Evolutionary conservation across 2,329 filamentous ascomycete genomes (phyloP).

Genomic region (Trichoderma sp.): DNA sequence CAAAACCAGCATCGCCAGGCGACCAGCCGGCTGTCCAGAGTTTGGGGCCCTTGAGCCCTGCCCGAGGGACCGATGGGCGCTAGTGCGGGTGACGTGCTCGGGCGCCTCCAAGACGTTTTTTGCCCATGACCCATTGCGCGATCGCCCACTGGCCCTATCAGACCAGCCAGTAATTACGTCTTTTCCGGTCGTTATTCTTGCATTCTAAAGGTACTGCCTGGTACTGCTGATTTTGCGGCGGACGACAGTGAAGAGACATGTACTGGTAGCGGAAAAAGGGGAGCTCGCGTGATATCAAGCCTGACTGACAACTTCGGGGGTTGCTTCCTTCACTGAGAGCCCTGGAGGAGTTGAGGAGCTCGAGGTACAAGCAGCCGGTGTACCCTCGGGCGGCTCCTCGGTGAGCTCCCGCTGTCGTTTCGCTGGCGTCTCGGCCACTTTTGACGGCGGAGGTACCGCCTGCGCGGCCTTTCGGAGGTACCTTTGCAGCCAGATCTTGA

Average conservation of each 20-base stretch:
- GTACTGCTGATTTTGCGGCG: background rate
- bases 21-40: constrained; percentile 10
- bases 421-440: background rate
- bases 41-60: constrained; percentile 1
- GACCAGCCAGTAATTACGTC: background rate
- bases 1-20: background rate
- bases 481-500: background rate
- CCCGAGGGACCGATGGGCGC: constrained; percentile 20
- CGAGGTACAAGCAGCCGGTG: background rate
- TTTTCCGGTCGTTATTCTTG: background rate
- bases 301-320: background rate
- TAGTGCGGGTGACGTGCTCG: constrained; percentile 24
- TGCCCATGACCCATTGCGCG: constrained; percentile 17
- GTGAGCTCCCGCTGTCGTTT: background rate
- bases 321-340: background rate
- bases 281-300: constrained; percentile 1
- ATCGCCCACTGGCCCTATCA: constrained; percentile 18
- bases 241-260: background rate
- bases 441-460: background rate
- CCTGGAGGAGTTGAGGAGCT: too few relatives aligned
- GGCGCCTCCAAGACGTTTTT: constrained; percentile 20
- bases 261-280: background rate
- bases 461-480: background rate
- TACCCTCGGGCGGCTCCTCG: background rate
- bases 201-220: too few relatives aligned